Evolutionary conservation across 2,329 filamentous ascomycete species (phyloP).

Genomic region (Beauveria sp.): DNA sequence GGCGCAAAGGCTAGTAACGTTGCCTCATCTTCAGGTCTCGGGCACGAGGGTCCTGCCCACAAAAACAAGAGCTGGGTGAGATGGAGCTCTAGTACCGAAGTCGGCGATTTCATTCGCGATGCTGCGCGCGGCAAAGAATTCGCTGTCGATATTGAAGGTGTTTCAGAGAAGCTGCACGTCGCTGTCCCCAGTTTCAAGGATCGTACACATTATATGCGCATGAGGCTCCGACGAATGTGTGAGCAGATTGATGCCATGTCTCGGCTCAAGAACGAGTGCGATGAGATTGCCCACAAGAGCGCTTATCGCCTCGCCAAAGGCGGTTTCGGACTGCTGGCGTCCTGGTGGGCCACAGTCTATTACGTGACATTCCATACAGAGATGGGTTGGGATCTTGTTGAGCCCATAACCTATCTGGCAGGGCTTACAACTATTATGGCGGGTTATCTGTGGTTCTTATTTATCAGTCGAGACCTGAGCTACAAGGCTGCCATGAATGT

Average conservation of each 20-base stretch:
- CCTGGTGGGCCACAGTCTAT: conserved; percentile 81
- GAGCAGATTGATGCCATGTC: conserved; percentile 61
- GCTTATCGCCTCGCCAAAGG: conserved; percentile 74
- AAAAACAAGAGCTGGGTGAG: conserved; percentile 59
- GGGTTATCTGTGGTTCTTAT: conserved; percentile 89
- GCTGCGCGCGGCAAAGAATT: conserved; percentile 81
- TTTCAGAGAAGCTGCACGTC: conserved; percentile 58
- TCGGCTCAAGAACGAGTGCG: conserved; percentile 73
- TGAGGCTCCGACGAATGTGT: conserved; percentile 65
- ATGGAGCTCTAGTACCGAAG: conserved; percentile 82
- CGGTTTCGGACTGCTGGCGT: conserved; percentile 64
- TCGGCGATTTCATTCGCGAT: conserved; percentile 90
- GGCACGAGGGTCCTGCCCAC: conserved; percentile 47
- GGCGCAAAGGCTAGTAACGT: conserved; percentile 37
- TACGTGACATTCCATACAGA: conserved; percentile 64
- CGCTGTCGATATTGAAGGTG: conserved; percentile 71
- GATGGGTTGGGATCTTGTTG: conserved; percentile 83
- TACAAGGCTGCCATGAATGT: conserved; percentile 84
- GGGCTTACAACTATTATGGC: conserved; percentile 81
- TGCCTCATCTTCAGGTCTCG: conserved; percentile 64
- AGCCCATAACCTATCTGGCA: conserved; percentile 83
- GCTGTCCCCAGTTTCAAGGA: conserved; percentile 83
- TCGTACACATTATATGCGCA: conserved; percentile 80
- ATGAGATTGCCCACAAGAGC: conserved; percentile 64
- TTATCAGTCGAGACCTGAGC: conserved; percentile 81